Evolutionary conservation across 345 rosid species (phyloP), one percentile per base, ranked within the genome.

Genomic region (Geranium rotundifolium): DNA sequence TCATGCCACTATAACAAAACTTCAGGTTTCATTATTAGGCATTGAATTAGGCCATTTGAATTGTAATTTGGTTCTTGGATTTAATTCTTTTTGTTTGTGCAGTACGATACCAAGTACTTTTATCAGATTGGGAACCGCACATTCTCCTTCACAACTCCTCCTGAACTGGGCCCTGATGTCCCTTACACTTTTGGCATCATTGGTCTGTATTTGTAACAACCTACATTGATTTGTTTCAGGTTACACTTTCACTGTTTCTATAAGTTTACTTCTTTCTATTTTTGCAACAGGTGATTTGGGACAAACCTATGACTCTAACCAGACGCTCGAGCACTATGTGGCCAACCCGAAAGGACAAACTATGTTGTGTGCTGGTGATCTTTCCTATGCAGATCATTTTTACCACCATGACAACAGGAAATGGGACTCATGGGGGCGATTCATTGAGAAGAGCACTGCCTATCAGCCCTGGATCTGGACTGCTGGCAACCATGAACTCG

Each of bases 391-490:
- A 62, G 95, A 92, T 69, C 37, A 31, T 31, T 31, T 3, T 3
- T 31, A 31, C 37, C 37, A 31, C 37, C 37, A 31, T 7, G 37
- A 85, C 69, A 87, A 90, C 59, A 67, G 72, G 29, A 72, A 89
- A 68, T 92, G 96, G 96, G 95, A 92, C 73, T 71, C 85, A 13
- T 91, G 96, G 98, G 95, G 88, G 31, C 86, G 87, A 50, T 89
- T 91, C 61, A 74, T 79, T 41, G 96, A 92, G 80, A 77, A 12
- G 59, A 85, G 85, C 70, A 75, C 93, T 4, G 98, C 96, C 65
- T 89, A 82, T 79, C 91, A 81, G 70, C 96, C 96, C 17, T 89
- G 96, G 98, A 77, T 87, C 58, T 89, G 92, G 93, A 77, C 86
- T 72, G 95, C 81, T 58, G 96, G 98, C 68, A 92, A 89, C 71